Evolutionary conservation across 2,329 filamentous ascomycete genomes (phyloP), one percentile per base, ranked within the genome.

Genomic region (Fusarium coffeatum): DNA sequence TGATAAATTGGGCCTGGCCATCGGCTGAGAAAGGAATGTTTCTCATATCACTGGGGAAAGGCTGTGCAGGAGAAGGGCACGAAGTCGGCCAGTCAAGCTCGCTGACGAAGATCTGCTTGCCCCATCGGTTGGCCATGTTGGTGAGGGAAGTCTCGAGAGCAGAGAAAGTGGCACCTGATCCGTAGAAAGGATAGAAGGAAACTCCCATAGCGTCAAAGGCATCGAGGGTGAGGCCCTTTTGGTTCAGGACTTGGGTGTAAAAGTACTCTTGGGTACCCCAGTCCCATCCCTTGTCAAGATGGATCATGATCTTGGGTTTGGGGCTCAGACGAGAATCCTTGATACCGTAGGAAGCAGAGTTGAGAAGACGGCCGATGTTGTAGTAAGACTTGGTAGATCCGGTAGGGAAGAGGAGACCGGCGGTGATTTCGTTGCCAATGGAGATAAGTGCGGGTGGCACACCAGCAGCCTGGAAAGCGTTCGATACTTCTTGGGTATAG

Each of bases 281-380:
- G 68, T 90, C 85, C 89, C 90, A 93, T n/a, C 91, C 91, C 74
- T 92, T 90, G 77, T 93, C 90, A 6, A 93, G 83, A 74, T 93
- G 91, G 42, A 93, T 87, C 88, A 93, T 89, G 77, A 93, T 92
- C 76, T 89, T 87, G 3, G 90, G 89, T 66, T 86, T 84, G 0
- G 85, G 82, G 42, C 77, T 77, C 27, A 91, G 80, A 5, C 78
- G 81, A 7, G 88, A 90, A 73, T 91, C 88, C 72, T 89, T 90
- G 73, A 93, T 84, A 4, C 88, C 91, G 60, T 83, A 85, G 0
- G 88, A 83, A 0, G 88, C 90, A 9, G 88, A 89, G 74, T 91
- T 87, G 11, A 93, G 84, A 23, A 93, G 81, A 1, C 80, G 79
- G 0, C 89, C 89, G 32, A 92, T 86, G 76, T 91, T 92, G 70